A percentile compares a stretch with the other conserved stretches of the same genome.
Evolutionary conservation across 306 rosid species (phyloP).

Genomic region (Amphicarpaea edgeworthii): DNA sequence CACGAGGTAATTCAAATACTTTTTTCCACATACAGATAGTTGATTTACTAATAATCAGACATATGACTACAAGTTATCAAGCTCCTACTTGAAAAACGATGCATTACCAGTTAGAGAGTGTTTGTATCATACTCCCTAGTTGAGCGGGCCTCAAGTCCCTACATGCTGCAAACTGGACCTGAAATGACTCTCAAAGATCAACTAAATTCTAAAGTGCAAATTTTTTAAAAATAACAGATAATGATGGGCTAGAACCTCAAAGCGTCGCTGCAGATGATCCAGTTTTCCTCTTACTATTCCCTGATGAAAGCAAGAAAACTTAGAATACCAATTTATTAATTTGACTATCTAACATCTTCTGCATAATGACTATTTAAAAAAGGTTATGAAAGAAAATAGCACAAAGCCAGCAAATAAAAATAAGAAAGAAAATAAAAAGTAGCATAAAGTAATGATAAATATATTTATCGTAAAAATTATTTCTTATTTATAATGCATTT

Average conservation of each 20-base stretch:
- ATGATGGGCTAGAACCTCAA: slow-evolving; percentile 67
- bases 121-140: slow-evolving; percentile 86
- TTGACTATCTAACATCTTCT: background rate
- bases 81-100: slow-evolving; percentile 15
- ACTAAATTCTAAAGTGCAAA: slow-evolving; percentile 23
- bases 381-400: background rate
- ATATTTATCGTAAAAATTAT: background rate
- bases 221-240: background rate
- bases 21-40: slow-evolving; percentile 2
- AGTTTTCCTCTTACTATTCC: slow-evolving; percentile 94
- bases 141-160: slow-evolving; percentile 93
- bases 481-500: background rate
- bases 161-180: slow-evolving; percentile 98
- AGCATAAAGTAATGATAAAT: background rate
- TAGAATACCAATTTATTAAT: slow-evolving; percentile 28
- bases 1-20: slow-evolving; percentile 4
- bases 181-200: slow-evolving; percentile 48
- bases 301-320: slow-evolving; percentile 47
- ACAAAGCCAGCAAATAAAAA: background rate
- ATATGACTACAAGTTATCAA: background rate
- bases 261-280: slow-evolving; percentile 88
- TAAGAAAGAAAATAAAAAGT: background rate
- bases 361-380: background rate
- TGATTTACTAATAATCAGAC: slow-evolving; percentile 30
- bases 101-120: slow-evolving; percentile 82